Percentiles rank a stretch among this genome's conserved stretches.
phyloP scores from a whole-genome alignment of 2,329 filamentous ascomycete species.

The Esteya vermicola region DNA sequence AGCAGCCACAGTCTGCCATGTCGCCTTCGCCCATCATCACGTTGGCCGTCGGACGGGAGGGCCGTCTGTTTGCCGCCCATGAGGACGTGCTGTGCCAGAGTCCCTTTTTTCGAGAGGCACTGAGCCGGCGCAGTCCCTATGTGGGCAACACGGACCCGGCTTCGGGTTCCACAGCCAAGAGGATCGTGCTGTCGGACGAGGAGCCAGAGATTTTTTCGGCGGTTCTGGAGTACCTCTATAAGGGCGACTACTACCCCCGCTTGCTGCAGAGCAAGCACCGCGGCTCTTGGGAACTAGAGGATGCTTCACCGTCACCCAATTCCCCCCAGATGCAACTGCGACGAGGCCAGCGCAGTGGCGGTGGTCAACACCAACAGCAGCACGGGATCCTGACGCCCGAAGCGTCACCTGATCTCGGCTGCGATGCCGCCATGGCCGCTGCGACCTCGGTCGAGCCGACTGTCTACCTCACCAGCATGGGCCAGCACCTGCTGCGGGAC shows the following conservation, averaged over 20 bases:
- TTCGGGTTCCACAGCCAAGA: too few relatives aligned
- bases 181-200: slow-evolving; percentile 57
- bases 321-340: too few relatives aligned
- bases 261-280: slow-evolving; percentile 75
- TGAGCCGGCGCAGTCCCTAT: slow-evolving; percentile 33
- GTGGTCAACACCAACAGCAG: slow-evolving; percentile 15
- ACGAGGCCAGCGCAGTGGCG: too few relatives aligned
- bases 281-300: slow-evolving; percentile 83
- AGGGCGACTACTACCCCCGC: slow-evolving; percentile 87
- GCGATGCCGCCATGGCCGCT: neutral
- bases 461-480: slow-evolving; percentile 61
- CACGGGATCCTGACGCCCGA: slow-evolving; percentile 23
- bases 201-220: slow-evolving; percentile 89
- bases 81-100: slow-evolving; percentile 81
- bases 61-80: slow-evolving; percentile 86
- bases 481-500: slow-evolving; percentile 71
- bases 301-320: slow-evolving; percentile 38
- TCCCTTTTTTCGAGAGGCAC: slow-evolving; percentile 59
- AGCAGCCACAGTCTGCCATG: slow-evolving; percentile 15
- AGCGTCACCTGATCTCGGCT: slow-evolving; percentile 31
- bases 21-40: slow-evolving; percentile 65
- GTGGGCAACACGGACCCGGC: slow-evolving; percentile 5
- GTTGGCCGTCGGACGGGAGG: slow-evolving; percentile 68
- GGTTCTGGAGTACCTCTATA: slow-evolving; percentile 93
- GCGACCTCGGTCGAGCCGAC: slow-evolving; percentile 49